Conservation (phyloP, 2,329 filamentous ascomycete species). For the Penicillium sp. region DNA sequence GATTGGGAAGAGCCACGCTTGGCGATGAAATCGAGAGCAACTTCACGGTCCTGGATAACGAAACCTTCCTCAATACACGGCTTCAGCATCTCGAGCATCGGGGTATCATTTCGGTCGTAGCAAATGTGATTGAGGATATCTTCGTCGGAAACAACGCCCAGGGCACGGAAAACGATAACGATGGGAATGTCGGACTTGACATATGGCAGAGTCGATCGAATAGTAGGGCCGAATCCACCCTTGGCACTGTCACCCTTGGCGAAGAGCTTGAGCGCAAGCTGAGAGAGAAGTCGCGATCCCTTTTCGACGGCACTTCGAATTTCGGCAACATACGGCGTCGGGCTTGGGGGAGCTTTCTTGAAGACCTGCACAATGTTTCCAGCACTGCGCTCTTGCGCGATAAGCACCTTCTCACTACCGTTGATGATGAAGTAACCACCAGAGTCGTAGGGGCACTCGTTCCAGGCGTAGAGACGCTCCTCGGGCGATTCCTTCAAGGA, state of each 20-base stretch:
- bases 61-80: constrained; percentile 97
- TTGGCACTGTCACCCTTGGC: constrained; percentile 80
- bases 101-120: constrained; percentile 90
- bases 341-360: constrained; percentile 92
- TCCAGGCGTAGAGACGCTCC: constrained; percentile 83
- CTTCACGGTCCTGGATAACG: constrained; percentile 91
- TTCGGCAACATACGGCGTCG: constrained; percentile 90
- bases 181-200: constrained; percentile 93
- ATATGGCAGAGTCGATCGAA: constrained; percentile 88
- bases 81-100: constrained; percentile 97
- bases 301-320: constrained; percentile 96
- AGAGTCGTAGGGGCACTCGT: constrained; percentile 97
- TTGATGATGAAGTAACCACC: constrained; percentile 99
- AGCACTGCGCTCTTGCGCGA: constrained; percentile 94
- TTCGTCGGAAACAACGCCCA: constrained; percentile 95
- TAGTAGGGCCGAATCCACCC: constrained; percentile 80
- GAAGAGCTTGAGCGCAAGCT: constrained; percentile 85
- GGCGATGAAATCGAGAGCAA: constrained; percentile 92
- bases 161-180: constrained; percentile 89
- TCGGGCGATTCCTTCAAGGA: constrained; percentile 82
- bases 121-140: constrained; percentile 98
- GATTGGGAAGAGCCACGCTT: constrained; percentile 77
- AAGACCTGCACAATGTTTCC: constrained; percentile 99
- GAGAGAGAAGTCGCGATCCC: constrained; percentile 90
- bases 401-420: constrained; percentile 96